Evolutionary conservation across 2,329 filamentous ascomycete genomes (phyloP).

Genomic region (Phialophora tarda): DNA sequence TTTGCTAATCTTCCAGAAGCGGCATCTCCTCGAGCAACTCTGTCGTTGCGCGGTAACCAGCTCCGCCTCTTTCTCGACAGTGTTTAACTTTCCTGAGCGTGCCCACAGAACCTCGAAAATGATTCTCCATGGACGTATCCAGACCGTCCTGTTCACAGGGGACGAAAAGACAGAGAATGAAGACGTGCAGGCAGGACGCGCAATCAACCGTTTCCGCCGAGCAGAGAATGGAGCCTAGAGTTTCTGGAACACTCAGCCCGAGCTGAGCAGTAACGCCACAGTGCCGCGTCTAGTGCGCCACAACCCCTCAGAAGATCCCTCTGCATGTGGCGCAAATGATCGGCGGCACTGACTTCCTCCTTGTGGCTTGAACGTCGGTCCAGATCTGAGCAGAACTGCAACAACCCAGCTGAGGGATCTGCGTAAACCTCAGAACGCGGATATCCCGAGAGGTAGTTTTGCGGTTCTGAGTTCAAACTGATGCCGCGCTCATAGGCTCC

Average conservation of each 20-base stretch:
- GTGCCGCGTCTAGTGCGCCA: not conserved
- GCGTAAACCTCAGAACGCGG: conserved; percentile 3
- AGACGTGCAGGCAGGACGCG: not conserved
- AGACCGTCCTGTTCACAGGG: not conserved
- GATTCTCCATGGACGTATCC: not conserved
- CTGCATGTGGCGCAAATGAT: not conserved
- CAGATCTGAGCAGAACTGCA: not conserved
- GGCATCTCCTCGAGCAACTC: conserved; percentile 2
- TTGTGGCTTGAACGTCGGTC: conserved; percentile 7
- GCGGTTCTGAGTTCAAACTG: not conserved
- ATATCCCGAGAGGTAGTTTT: not conserved
- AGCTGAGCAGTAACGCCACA: not conserved
- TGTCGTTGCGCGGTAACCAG: not conserved
- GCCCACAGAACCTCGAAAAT: not conserved
- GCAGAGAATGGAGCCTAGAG: not conserved
- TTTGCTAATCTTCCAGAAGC: conserved; percentile 17
- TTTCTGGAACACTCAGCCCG: not conserved
- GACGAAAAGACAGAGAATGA: not conserved
- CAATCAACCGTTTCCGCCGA: conserved; percentile 1
- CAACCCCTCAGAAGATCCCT: not conserved
- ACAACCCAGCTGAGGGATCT: not conserved
- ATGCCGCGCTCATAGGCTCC: not conserved
- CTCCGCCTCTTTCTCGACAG: not conserved
- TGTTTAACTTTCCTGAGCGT: not conserved
- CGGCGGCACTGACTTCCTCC: not conserved